These are phyloP conservation scores for Aspergillus sp. DNA, from an alignment of 2,329 filamentous ascomycete species.

Conservation along the genomic window DNA sequence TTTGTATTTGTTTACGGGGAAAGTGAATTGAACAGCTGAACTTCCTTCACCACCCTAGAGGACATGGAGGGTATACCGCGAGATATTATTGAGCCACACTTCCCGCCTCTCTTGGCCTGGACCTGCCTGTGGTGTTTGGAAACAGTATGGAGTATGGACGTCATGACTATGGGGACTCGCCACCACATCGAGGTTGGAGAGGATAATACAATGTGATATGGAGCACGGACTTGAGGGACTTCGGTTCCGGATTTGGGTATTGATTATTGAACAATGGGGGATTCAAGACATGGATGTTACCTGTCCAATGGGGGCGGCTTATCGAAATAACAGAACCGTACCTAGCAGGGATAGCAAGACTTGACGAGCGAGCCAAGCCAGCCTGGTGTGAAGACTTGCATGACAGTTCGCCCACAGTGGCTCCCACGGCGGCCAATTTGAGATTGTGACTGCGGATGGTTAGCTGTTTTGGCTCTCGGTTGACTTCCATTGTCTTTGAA, in stretches of 20 bases:
- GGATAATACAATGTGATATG: not conserved
- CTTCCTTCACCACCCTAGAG: not conserved
- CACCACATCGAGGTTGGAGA: slow-evolving; percentile 1
- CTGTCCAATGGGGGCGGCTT: not conserved
- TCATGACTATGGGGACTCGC: slow-evolving; percentile 5
- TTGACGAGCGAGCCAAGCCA: not conserved
- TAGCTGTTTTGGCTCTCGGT: not conserved
- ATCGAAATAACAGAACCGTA: not conserved
- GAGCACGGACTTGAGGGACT: not conserved
- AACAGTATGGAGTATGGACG: not conserved
- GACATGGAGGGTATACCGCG: not conserved
- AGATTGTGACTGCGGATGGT: not conserved
- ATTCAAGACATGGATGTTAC: not conserved
- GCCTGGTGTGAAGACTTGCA: not conserved
- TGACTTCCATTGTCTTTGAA: slow-evolving; percentile 10
- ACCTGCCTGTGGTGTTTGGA: not conserved
- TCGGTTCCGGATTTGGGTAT: not conserved
- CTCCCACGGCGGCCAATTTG: not conserved
- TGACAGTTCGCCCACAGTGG: not conserved
- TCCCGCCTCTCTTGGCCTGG: not conserved
- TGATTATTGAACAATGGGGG: not conserved
- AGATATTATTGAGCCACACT: not conserved
- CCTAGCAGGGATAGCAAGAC: not conserved
- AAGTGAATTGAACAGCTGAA: not conserved
- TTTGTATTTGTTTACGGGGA: slow-evolving; percentile 6